phyloP scores from a whole-genome alignment of 768 basidiomycete species.

The Kwoniella newhampshirensis region DNA sequence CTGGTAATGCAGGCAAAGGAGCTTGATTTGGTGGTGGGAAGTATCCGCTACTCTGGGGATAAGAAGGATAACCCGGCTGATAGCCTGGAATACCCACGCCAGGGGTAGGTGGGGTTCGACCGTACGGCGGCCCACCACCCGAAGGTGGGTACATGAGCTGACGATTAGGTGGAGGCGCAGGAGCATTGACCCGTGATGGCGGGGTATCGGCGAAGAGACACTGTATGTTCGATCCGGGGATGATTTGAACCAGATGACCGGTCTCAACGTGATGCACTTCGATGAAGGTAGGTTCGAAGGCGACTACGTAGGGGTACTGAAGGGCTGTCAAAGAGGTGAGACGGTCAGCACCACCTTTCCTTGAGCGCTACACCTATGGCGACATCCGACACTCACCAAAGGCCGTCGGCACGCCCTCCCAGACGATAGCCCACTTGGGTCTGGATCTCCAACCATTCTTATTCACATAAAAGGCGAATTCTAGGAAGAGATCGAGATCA shows the following conservation, averaged over 20 bases:
- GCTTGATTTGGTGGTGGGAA: slow-evolving; percentile 9
- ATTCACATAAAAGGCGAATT: slow-evolving; percentile 99
- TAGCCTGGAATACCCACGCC: neutral
- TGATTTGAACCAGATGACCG: slow-evolving; percentile 87
- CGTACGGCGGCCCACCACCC: neutral
- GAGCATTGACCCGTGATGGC: slow-evolving; percentile 71
- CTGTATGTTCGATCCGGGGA: slow-evolving; percentile 85
- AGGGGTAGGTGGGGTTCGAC: slow-evolving; percentile 13
- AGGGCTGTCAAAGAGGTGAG: slow-evolving; percentile 64
- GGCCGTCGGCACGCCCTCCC: slow-evolving; percentile 91
- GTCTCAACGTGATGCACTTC: slow-evolving; percentile 95
- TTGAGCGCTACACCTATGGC: neutral
- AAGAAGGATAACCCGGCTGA: neutral
- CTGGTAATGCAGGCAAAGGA: neutral
- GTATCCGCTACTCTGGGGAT: slow-evolving; percentile 13
- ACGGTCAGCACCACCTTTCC: neutral
- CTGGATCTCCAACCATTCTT: slow-evolving; percentile 89
- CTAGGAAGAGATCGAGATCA: slow-evolving; percentile 55
- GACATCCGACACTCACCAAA: slow-evolving; percentile 69
- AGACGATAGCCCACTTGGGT: slow-evolving; percentile 89
- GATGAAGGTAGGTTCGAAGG: slow-evolving; percentile 93
- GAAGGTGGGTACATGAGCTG: slow-evolving; percentile 33
- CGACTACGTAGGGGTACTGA: slow-evolving; percentile 93
- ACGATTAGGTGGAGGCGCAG: slow-evolving; percentile 54
- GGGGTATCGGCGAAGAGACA: slow-evolving; percentile 92